Base-by-base conservation (phyloP, 1,284 basidiomycete genomes). In the Schizopora paradoxa region DNA sequence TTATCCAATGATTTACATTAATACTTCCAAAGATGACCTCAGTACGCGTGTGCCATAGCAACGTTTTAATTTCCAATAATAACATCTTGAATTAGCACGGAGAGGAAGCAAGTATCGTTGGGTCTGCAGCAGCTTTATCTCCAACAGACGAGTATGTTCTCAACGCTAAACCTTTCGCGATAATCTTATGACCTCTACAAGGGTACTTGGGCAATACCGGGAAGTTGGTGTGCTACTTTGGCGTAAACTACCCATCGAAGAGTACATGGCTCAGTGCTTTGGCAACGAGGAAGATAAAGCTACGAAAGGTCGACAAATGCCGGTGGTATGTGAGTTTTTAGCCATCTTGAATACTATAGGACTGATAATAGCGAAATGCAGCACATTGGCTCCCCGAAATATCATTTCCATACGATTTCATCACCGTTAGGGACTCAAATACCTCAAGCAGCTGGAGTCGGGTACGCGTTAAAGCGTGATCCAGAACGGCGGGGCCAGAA, bases 391-490 rank as follows among this genome's bases (percentile, higher is more conserved):
- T 91, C 91, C 4, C 74, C 77, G 1, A 68, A 82, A 47, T 78
- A 87, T 53, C 91, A 95, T 61, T 95, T 95, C 62, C 90, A 94
- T 64, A 91, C 89, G 23, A 94, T 97, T 52, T 95, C 92, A 3
- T 92, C 89, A 7, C 89, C 93, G 0, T 73, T 97, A n/a, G 90
- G 87, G 1, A 97, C 93, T 0, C 93, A 97, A 66, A 92, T 97
- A 53, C 94, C 93, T 0, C 92, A 96, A 66, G 94, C 92, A 5
- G 92, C 93, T 0, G 94, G 94, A 4, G 90, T 95, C 4, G 93
- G 79, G 0, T 96, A 89, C 61, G 91, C 92, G 1, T 72, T 97
- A 44, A 88, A 87, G 60, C 78, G 90, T 3, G 84, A 85, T 50
- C 86, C 88, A 0, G 68, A 67, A 29, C 75, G 91, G 32, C 74